Conservation (phyloP, 2,329 filamentous ascomycete species). For the Microdochium trichocladiopsis region DNA sequence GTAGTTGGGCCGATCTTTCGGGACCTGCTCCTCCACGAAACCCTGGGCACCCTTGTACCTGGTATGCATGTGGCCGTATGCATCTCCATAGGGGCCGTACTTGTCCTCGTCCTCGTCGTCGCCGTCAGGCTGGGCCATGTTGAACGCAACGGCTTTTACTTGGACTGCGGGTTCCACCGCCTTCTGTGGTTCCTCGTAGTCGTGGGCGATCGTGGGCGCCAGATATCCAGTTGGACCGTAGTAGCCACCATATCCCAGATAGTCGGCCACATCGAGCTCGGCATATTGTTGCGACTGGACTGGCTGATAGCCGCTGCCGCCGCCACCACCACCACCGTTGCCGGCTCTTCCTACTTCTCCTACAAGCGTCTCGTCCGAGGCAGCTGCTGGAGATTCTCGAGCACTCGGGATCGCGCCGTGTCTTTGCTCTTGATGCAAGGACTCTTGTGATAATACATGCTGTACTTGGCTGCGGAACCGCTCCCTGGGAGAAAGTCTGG, state of each 20-base stretch:
- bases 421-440: conserved; percentile 1
- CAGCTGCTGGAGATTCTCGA: conserved; percentile 11
- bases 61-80: neutral
- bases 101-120: conserved; percentile 7
- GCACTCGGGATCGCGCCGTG: conserved; percentile 1
- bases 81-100: neutral
- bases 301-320: conserved; percentile 11
- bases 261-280: conserved; percentile 11
- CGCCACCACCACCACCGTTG: too few relatives aligned
- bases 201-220: neutral
- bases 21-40: conserved; percentile 7
- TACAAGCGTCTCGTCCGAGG: conserved; percentile 12
- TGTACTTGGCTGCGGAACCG: conserved; percentile 12
- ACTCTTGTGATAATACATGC: conserved; percentile 9
- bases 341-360: too few relatives aligned
- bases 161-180: conserved; percentile 10
- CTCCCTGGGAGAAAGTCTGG: conserved; percentile 5
- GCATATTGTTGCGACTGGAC: conserved; percentile 11
- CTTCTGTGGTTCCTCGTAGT: conserved; percentile 8
- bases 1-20: conserved; percentile 6
- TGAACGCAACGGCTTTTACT: conserved; percentile 4
- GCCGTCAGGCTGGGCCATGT: conserved; percentile 9
- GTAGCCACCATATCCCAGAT: conserved; percentile 8
- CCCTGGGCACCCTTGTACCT: conserved; percentile 14
- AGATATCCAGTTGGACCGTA: conserved; percentile 10